A percentile compares a stretch with the other conserved stretches of the same genome.
phyloP scores from a whole-genome alignment of 2,329 filamentous ascomycete species.

The Fusarium tricinctum region DNA sequence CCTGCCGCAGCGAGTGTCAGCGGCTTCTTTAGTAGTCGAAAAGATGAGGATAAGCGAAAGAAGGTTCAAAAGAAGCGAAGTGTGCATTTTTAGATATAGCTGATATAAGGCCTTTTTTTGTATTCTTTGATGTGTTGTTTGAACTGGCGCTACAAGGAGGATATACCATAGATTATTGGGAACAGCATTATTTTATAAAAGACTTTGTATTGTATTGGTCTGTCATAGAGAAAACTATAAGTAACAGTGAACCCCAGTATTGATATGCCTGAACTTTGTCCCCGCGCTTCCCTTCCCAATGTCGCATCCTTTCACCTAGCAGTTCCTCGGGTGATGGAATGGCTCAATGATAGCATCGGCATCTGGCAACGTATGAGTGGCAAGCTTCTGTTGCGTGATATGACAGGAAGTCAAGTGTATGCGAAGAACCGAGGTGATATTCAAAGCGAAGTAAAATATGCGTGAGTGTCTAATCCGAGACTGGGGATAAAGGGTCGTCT shows the following conservation, averaged over 20 bases:
- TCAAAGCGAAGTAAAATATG: neutral
- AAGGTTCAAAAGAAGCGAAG: slow-evolving; percentile 65
- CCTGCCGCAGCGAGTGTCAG: slow-evolving; percentile 61
- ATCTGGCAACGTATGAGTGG: neutral
- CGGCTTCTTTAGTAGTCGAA: slow-evolving; percentile 58
- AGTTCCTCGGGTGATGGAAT: neutral
- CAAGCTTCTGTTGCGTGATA: neutral
- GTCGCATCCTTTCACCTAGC: neutral
- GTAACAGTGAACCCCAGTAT: neutral
- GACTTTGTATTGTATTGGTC: neutral
- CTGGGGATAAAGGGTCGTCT: neutral
- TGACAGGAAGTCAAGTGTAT: neutral
- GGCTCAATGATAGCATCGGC: neutral
- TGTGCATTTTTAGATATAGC: slow-evolving; percentile 57
- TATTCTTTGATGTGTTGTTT: slow-evolving; percentile 26
- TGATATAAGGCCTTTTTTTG: neutral
- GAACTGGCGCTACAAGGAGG: slow-evolving; percentile 26
- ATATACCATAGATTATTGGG: slow-evolving; percentile 46
- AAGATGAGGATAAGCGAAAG: slow-evolving; percentile 58
- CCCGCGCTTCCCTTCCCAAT: neutral
- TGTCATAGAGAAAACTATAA: neutral
- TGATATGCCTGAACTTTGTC: neutral
- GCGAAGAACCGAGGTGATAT: neutral
- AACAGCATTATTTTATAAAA: slow-evolving; percentile 18
- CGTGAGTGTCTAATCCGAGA: neutral